Base-by-base conservation (phyloP, 176 grass and related monocot species). In the Bothriochloa decipiens region DNA sequence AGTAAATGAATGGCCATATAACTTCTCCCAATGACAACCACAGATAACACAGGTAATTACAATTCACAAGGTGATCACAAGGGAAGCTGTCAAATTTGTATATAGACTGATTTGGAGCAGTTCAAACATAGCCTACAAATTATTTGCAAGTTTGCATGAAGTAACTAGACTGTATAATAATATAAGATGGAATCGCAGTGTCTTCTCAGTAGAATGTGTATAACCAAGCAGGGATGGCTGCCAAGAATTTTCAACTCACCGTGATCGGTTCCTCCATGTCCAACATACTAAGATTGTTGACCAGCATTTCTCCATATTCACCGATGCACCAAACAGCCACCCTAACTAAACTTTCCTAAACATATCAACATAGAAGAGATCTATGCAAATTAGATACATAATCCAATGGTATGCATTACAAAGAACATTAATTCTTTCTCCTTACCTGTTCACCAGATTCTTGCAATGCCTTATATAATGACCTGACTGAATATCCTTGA, bases 241-340 rank as follows among this genome's bases (percentile, higher is more conserved):
- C 40, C 25, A 75, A 76, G 14, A 64, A 76, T 40, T 55, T 74
- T 35, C 6, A 74, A 89, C 97, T 94, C 76, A 99, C 97, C 49
- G 88, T 96, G 69, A 96, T 91, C 6, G 90, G 91, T 83, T 99
- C 97, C 68, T 99, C 97, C 32, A 85, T 72, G 49, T 94, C 88
- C 55, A 99, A 87, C 68, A 86, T 85, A 52, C 86, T 89, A 75
- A 94, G 76, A 87, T 96, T 96, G 82, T 89, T 96, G 50, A 99
- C 97, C 83, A 99, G 83, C 97, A 99, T 99, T 87, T 99, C 97
- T 39, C 97, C 97, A 62, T 96, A 99, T 82, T 99, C 97, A 79
- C 97, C 93, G 83, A 96, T 94, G 86, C 93, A 99, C 97, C 97
- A 99, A 61, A 99, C 88, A 92, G 88, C 58, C 63, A 96, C 97